Evolutionary conservation across 148 eudicot genomes (phyloP).

Genomic region (Agrostemma githago): DNA sequence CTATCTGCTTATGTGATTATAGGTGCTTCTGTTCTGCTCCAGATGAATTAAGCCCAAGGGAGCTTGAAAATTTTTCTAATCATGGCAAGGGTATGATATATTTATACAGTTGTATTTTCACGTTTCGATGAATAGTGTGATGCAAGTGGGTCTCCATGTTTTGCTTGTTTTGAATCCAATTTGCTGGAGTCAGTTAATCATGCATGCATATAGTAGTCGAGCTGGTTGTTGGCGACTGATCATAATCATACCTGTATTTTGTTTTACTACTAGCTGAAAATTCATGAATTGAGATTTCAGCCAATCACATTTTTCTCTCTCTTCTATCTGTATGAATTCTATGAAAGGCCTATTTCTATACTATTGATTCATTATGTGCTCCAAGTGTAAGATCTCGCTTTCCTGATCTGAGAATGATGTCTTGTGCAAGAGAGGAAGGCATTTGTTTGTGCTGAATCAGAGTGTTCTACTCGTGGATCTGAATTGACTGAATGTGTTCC

Average conservation of each 20-base stretch:
- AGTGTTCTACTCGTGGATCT: not conserved
- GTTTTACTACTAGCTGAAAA: not conserved
- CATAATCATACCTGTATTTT: not conserved
- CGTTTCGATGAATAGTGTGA: not conserved
- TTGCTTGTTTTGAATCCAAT: not conserved
- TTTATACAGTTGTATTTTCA: not conserved
- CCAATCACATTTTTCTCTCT: not conserved
- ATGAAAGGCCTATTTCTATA: not conserved
- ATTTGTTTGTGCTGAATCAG: not conserved
- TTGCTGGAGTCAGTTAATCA: not conserved
- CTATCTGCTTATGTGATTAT: constrained; percentile 19
- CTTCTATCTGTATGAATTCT: not conserved
- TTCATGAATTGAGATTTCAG: not conserved
- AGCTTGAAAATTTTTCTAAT: constrained; percentile 43
- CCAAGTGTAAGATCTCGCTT: not conserved
- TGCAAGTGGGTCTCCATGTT: not conserved
- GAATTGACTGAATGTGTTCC: not conserved
- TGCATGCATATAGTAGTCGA: not conserved
- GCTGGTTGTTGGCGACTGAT: not conserved
- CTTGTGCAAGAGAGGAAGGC: not conserved
- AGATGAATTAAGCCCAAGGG: constrained; percentile 49
- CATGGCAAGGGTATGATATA: constrained; percentile 43
- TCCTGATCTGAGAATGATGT: not conserved
- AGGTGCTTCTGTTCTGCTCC: constrained; percentile 67
- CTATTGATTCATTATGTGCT: not conserved